Base-by-base conservation (phyloP, 306 rosid species). In the Begonia masoniana region DNA sequence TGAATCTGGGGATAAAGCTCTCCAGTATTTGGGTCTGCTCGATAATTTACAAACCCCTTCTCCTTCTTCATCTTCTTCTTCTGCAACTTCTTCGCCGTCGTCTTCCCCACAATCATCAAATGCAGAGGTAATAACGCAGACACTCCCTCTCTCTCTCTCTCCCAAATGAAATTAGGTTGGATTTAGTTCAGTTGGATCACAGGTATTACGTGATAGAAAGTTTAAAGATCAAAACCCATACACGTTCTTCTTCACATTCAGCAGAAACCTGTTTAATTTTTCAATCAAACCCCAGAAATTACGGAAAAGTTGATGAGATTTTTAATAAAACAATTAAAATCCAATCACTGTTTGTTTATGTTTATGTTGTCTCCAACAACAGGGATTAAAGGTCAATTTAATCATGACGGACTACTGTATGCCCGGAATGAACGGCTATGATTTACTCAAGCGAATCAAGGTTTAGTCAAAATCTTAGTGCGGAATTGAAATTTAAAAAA, bases 371-470 rank as follows among this genome's bases (percentile, higher is more conserved):
- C 4, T 6, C 60, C 51, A 45, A 50, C 43, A 69, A 71, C 87
- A 91, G 94, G 92, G 70, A 68, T 69, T 71, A 48, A 91, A 91
- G 77, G 94, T 86, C 80, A 83, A 91, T 71, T 63, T 91, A 76
- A 91, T 91, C 86, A 91, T 91, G 96, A 91, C 99, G n/a, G 99
- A 91, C 67, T 91, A 71, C 71, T 91, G 94, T 79, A 91, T 91
- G 99, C 96, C 99, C 46, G 99, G 99, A 60, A 91, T 91, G 92
- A 91, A 76, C 74, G 99, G 99, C 71, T 91, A 86, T 74, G 99
- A 91, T 83, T 81, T 91, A 42, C 94, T 91, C 49, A 86, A 77
- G 73, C 69, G 94, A 65, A 72, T 91, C 74, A 86, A 91, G 99
- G 99, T 91, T 21, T 7, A 9, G 39, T 31, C 39, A 31, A 31